Conservation (phyloP, 1,284 basidiomycete species). For the Ceratobasidium sp. region DNA sequence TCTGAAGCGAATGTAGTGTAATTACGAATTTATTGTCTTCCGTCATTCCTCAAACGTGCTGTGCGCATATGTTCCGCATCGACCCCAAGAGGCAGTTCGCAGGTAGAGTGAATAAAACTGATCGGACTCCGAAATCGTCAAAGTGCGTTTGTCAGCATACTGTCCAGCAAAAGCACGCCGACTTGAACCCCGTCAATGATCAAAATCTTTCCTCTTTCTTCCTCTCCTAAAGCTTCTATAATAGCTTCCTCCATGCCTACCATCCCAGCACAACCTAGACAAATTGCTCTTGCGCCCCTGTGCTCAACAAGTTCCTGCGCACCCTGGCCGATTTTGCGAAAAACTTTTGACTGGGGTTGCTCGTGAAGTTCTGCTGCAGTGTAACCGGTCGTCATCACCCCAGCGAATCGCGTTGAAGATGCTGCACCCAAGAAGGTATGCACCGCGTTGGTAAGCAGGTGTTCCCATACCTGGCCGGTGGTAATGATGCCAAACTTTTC, state of each 20-base stretch:
- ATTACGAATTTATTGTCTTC: too few species aligned
- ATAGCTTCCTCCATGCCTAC: constrained; percentile 55
- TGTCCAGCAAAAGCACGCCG: constrained; percentile 45
- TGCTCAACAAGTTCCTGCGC: constrained; percentile 46
- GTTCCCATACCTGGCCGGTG: constrained; percentile 57
- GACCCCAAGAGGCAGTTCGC: not conserved
- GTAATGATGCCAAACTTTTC: constrained; percentile 58
- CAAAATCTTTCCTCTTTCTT: constrained; percentile 46
- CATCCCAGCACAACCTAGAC: constrained; percentile 60
- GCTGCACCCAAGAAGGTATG: constrained; percentile 45
- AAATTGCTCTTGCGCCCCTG: constrained; percentile 52
- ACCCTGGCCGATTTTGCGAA: constrained; percentile 48
- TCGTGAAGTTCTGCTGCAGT: constrained; percentile 55
- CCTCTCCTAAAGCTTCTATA: constrained; percentile 46
- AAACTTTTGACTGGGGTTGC: constrained; percentile 49
- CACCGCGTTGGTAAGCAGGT: constrained; percentile 52
- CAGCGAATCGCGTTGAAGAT: constrained; percentile 49
- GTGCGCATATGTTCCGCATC: not conserved
- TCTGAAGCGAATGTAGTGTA: too few species aligned
- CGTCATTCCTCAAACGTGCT: not conserved
- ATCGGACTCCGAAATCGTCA: not conserved
- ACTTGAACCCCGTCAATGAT: constrained; percentile 56
- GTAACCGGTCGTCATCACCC: constrained; percentile 55
- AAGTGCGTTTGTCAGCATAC: too few species aligned
- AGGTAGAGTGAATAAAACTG: not conserved